Evolutionary conservation across 1,284 basidiomycete genomes (phyloP).

Genomic region (Cutaneotrichosporon daszewskae): DNA sequence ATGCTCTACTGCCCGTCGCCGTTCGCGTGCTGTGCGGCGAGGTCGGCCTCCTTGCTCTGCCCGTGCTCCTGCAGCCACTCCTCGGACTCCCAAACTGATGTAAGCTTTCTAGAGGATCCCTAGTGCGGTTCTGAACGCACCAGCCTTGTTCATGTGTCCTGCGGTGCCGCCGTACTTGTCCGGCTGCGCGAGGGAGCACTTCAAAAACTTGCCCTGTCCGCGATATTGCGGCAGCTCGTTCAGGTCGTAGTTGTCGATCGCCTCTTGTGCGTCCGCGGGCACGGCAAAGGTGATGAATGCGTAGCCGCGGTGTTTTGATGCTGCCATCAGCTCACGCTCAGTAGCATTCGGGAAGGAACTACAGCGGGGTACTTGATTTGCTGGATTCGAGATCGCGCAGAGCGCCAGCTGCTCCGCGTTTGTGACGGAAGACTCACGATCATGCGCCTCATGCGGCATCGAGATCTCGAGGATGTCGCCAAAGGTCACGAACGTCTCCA

Average conservation of each 20-base stretch:
- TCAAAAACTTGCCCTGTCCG: constrained; percentile 42
- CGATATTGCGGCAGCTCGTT: constrained; percentile 44
- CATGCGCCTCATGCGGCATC: constrained; percentile 39
- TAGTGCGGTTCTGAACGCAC: constrained; percentile 31
- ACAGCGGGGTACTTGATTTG: no score
- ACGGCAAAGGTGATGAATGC: constrained; percentile 46
- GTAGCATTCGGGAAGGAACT: background rate
- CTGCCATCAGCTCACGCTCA: constrained; percentile 6
- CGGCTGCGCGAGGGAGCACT: constrained; percentile 43
- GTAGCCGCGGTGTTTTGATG: constrained; percentile 40
- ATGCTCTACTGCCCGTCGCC: constrained; percentile 12
- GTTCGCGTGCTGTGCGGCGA: constrained; percentile 18
- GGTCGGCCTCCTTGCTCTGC: constrained; percentile 11
- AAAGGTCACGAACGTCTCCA: constrained; percentile 46
- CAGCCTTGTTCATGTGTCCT: constrained; percentile 35
- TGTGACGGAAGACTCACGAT: constrained; percentile 37
- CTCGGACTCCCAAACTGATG: constrained; percentile 44
- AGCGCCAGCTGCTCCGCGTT: no score
- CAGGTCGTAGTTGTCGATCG: constrained; percentile 48
- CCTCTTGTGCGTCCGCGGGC: constrained; percentile 45
- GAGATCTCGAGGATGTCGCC: constrained; percentile 47
- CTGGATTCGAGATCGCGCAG: no score
- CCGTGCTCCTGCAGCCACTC: constrained; percentile 43
- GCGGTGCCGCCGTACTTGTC: constrained; percentile 33
- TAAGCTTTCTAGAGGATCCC: constrained; percentile 2